Percentiles rank a stretch among this genome's conserved stretches.
Conservation (phyloP, 805 yeast species). For the Torulaspora franciscae region DNA sequence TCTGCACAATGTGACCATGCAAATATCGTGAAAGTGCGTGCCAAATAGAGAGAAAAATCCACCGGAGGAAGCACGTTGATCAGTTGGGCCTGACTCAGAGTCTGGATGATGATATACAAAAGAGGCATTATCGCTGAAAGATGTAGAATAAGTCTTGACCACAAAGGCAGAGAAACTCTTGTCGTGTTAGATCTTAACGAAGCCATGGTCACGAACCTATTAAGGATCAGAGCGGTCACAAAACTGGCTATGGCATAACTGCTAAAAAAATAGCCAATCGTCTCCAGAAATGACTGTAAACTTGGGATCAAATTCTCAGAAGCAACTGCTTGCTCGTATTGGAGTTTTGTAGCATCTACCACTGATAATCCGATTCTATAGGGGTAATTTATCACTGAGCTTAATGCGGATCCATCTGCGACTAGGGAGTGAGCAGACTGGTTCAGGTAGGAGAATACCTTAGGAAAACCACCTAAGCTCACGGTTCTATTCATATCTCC, state of each 20-base stretch:
- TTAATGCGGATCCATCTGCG: constrained; percentile 13
- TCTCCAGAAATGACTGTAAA: constrained; percentile 7
- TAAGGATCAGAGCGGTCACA: constrained; percentile 52
- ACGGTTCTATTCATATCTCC: constrained; percentile 5
- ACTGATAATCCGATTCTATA: constrained; percentile 22
- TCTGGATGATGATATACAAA: constrained; percentile 11
- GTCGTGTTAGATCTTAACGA: constrained; percentile 41
- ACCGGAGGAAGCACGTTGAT: constrained; percentile 23
- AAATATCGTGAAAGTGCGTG: constrained; percentile 13
- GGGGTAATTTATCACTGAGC: constrained; percentile 22
- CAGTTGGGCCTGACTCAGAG: constrained; percentile 10
- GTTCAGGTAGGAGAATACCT: constrained; percentile 24
- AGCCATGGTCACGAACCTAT: constrained; percentile 56
- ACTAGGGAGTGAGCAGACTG: constrained; percentile 20
- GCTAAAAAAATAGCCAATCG: constrained; percentile 43
- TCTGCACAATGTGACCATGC: constrained; percentile 43
- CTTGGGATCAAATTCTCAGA: constrained; percentile 7
- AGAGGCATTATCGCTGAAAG: constrained; percentile 21
- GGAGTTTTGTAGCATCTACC: constrained; percentile 21
- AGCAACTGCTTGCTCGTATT: constrained; percentile 20
- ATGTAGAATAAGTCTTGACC: constrained; percentile 36
- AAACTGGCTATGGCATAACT: constrained; percentile 51
- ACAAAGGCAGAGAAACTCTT: constrained; percentile 18
- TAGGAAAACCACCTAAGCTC: constrained; percentile 3
- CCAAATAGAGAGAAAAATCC: constrained; percentile 48